A percentile compares a stretch with the other conserved stretches of the same genome.
Conservation (phyloP, 306 rosid genomes). For the Neltuma alba region DNA sequence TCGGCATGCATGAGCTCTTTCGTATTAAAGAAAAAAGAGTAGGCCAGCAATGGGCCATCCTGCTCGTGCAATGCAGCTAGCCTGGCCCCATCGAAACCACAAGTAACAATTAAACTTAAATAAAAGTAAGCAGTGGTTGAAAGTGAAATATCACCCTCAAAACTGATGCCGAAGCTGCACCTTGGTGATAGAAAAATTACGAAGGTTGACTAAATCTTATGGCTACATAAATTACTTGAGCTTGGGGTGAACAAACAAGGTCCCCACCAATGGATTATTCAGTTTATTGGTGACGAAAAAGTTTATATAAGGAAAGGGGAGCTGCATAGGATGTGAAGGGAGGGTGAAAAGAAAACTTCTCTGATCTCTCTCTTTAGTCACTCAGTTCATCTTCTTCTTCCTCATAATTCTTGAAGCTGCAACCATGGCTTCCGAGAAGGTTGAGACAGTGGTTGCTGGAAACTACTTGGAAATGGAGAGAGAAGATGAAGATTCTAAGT, state of each 20-base stretch:
- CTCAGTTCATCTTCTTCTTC: constrained; percentile 39
- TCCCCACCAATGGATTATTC: constrained; percentile 40
- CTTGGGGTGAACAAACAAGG: constrained; percentile 31
- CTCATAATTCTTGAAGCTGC: constrained; percentile 18
- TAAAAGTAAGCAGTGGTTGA: neutral
- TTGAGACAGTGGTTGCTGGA: constrained; percentile 73
- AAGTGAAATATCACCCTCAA: constrained; percentile 11
- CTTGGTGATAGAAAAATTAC: neutral
- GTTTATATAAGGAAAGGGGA: constrained; percentile 25
- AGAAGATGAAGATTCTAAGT: constrained; percentile 49
- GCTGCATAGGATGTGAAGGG: constrained; percentile 20
- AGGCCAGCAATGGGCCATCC: constrained; percentile 45
- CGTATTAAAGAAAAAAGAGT: neutral
- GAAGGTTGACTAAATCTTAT: constrained; percentile 9
- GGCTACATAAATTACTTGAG: constrained; percentile 16
- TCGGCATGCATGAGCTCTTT: constrained; percentile 24
- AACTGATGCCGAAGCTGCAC: constrained; percentile 11
- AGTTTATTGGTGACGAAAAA: constrained; percentile 40
- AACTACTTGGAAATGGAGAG: constrained; percentile 73
- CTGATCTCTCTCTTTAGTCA: constrained; percentile 44
- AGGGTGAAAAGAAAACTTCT: constrained; percentile 15
- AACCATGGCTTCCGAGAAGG: constrained; percentile 79
- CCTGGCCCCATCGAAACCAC: constrained; percentile 38
- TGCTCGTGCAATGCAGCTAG: constrained; percentile 66
- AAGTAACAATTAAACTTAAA: neutral